Evolutionary conservation across 169 alveolate species (phyloP).

Genomic region (Babesia sp.): DNA sequence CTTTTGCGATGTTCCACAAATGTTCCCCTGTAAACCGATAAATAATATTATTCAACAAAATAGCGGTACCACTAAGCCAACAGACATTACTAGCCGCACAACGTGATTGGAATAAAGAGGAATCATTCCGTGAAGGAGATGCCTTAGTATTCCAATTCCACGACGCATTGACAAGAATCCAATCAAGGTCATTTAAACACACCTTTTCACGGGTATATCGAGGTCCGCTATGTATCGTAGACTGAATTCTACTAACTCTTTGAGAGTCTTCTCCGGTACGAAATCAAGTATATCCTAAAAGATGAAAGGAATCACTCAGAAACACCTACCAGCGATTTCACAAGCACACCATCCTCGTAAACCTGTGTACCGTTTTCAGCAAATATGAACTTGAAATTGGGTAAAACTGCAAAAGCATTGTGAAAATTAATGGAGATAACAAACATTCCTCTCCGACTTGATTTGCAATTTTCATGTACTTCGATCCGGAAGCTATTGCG

Average conservation of each 20-base stretch:
- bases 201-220: constrained; percentile 63
- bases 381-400: constrained; percentile 20
- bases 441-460: constrained; percentile 42
- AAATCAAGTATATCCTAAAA: constrained; percentile 28
- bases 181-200: neutral
- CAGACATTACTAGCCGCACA: too few relatives aligned
- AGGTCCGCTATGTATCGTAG: constrained; percentile 44
- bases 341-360: constrained; percentile 11
- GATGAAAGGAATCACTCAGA: neutral
- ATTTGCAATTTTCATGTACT: constrained; percentile 3
- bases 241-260: constrained; percentile 21
- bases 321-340: constrained; percentile 31
- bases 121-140: too few relatives aligned
- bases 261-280: constrained; percentile 19
- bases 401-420: constrained; percentile 18
- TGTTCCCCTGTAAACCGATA: constrained; percentile 86
- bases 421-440: neutral
- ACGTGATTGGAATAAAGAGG: too few relatives aligned
- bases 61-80: too few relatives aligned
- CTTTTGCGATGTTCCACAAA: constrained; percentile 94
- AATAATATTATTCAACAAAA: neutral
- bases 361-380: constrained; percentile 56
- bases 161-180: too few relatives aligned
- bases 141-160: too few relatives aligned
- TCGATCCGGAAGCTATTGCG: constrained; percentile 55